Base-by-base conservation (phyloP, 345 rosid genomes). In the Bruguiera parviflora region DNA sequence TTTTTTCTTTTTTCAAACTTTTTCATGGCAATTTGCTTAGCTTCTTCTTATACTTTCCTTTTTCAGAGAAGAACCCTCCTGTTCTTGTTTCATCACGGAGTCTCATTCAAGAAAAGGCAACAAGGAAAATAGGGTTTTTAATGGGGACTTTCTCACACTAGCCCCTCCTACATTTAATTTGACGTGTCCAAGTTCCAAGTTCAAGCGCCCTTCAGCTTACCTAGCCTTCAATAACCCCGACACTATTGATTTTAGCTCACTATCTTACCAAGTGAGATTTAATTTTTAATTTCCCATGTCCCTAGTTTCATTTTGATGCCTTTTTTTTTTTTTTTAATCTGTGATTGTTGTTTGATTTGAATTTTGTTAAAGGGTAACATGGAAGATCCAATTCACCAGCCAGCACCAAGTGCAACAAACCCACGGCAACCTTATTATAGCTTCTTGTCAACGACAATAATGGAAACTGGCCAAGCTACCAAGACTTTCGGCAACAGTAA, bases 121-220 rank as follows among this genome's bases (percentile, higher is more conserved):
- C 46, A 71, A 71, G 68, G 75, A 76, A 51, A 75, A 61, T 35
- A 57, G 69, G 33, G 75, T 47, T 52, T 46, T 35, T 32, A 67
- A 72, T 67, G 79, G 78, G 63, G 84, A 77, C 73, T 78, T 81
- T 63, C 88, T 86, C 73, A 78, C 86, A 29, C 76, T 84, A 56
- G 84, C 80, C 58, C 82, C 88, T 69, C 84, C 84, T 2, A 15
- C 77, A 61, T 53, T 77, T 3, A 29, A 56, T 53, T 62, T 67
- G 28, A 32, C 70, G 31, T 68, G 65, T 35, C 46, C 37, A 64
- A 68, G 32, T 39, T 74, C 79, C 67, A 81, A 73, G 31, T 43
- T 49, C 32, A 72, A 67, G 74, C 71, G 75, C 28, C 31, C 75
- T 28, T 61, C 68, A 0, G 53, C 81, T 61, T 64, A 61, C 72